Evolutionary conservation across 805 yeast genomes (phyloP), one percentile per base, ranked within the genome.

Genomic region (Kuraishia cidri): DNA sequence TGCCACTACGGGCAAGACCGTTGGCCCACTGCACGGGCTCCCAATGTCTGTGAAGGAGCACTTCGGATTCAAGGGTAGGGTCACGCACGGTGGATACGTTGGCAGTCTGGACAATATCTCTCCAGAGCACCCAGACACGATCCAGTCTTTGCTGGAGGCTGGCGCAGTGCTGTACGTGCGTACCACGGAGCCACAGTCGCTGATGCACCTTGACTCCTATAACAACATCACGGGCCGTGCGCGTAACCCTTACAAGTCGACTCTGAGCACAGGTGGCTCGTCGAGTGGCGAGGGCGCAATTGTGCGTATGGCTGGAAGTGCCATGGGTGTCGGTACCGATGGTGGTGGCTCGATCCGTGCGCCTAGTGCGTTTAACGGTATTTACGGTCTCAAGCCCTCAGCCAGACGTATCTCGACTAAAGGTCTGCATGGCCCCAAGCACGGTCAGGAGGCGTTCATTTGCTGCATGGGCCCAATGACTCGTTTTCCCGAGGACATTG

Each of bases 281-380:
- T 73, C 82, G 3, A 79, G 81, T 25, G 86, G 86, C 38, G 86
- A 78, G 50, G 82, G 84, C 41, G 75, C 81, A 0, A 49, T 72
- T 38, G 69, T 75, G 33, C 73, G 70, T 2, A 64, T 72, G 49
- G 69, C 65, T 33, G 84, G 74, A 5, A 72, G 82, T 13, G 69
- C 75, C 1, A 41, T 79, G 27, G 88, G 81, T 13, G 60, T 74
- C 27, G 85, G 85, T 26, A 70, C 81, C 18, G 86, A 79, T 47
- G 78, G 79, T 40, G 86, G 86, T 37, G 86, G 86, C 1, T 71
- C 79, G 10, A 72, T 79, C 36, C 63, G 86, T 38, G 69, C 65
- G 6, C 86, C 86, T 3, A 78, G 82, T 23, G 83, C 83, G 0
- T 76, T 69, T 47, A 62, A 70, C 29, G 81, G 81, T 24, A 46